Evolutionary conservation across 306 rosid species (phyloP).

Genomic region (Prunus fruticosa): DNA sequence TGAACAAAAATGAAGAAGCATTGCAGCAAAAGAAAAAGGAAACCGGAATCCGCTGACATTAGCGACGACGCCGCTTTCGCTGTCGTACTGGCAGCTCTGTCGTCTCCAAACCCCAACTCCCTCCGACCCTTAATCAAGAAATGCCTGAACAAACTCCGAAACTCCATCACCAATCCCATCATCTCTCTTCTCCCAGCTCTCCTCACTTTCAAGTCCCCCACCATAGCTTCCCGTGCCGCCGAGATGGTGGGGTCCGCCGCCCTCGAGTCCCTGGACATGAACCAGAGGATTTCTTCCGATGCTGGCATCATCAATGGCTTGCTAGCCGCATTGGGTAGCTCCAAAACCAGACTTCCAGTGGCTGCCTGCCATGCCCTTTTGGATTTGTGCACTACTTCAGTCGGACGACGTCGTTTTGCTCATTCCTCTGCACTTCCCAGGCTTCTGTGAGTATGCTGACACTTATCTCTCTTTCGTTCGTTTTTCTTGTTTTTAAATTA

Average conservation of each 20-base stretch:
- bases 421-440: constrained; percentile 40
- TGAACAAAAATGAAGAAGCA: neutral
- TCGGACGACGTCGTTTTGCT: constrained; percentile 47
- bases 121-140: constrained; percentile 35
- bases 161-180: constrained; percentile 32
- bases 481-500: constrained; percentile 2
- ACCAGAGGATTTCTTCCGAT: constrained; percentile 54
- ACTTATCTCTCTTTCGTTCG: neutral
- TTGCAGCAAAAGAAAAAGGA: constrained; percentile 37
- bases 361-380: constrained; percentile 74
- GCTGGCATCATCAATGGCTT: constrained; percentile 42
- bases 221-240: constrained; percentile 32
- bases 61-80: constrained; percentile 25
- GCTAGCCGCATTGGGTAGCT: constrained; percentile 35
- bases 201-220: constrained; percentile 25
- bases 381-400: constrained; percentile 53
- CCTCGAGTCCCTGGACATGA: constrained; percentile 52
- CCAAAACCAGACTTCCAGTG: constrained; percentile 30
- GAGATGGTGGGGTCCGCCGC: constrained; percentile 55
- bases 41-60: neutral
- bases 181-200: constrained; percentile 66
- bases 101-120: constrained; percentile 26
- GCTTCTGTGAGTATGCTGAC: constrained; percentile 49
- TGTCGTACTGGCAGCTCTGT: constrained; percentile 53
- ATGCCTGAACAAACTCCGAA: constrained; percentile 47